Evolutionary conservation across 2,329 filamentous ascomycete species (phyloP).

Genomic region (Aspergillus sp.): DNA sequence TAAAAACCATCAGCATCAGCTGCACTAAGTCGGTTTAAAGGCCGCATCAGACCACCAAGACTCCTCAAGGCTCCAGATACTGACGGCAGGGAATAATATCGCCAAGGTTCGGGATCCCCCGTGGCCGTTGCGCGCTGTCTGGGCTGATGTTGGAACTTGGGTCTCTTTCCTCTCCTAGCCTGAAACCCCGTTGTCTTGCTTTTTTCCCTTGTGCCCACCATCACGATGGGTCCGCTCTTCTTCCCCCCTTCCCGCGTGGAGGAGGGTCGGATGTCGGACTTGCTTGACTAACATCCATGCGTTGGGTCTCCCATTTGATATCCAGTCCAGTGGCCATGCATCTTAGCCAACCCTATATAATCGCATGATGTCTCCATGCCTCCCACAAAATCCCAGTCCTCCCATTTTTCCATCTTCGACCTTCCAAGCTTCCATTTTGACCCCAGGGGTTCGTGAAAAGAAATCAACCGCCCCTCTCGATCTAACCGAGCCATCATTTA

Average conservation of each 20-base stretch:
- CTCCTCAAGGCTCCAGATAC: not conserved
- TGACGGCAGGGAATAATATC: not conserved
- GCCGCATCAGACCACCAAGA: slow-evolving; percentile 5
- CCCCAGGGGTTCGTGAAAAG: slow-evolving; percentile 15
- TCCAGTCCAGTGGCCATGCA: not conserved
- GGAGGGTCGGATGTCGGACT: slow-evolving; percentile 5
- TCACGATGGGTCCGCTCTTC: slow-evolving; percentile 8
- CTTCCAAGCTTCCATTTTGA: not conserved
- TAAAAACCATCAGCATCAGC: no score
- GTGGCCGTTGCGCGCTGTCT: slow-evolving; percentile 9
- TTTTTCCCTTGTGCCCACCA: not conserved
- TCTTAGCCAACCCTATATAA: slow-evolving; percentile 20
- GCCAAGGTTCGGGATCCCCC: slow-evolving; percentile 9
- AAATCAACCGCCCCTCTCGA: not conserved
- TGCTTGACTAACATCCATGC: slow-evolving; percentile 1
- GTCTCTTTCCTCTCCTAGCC: not conserved
- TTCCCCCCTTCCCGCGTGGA: slow-evolving; percentile 6
- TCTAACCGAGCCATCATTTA: not conserved
- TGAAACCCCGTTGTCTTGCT: slow-evolving; percentile 8
- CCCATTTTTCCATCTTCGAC: slow-evolving; percentile 10
- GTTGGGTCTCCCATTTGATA: slow-evolving; percentile 1
- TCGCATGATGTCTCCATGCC: slow-evolving; percentile 18
- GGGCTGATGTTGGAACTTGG: slow-evolving; percentile 7
- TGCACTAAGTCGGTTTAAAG: not conserved
- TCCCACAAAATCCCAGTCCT: slow-evolving; percentile 12